phyloP scores from a whole-genome alignment of 257 asterid species.

The Thymus quinquecostatus region DNA sequence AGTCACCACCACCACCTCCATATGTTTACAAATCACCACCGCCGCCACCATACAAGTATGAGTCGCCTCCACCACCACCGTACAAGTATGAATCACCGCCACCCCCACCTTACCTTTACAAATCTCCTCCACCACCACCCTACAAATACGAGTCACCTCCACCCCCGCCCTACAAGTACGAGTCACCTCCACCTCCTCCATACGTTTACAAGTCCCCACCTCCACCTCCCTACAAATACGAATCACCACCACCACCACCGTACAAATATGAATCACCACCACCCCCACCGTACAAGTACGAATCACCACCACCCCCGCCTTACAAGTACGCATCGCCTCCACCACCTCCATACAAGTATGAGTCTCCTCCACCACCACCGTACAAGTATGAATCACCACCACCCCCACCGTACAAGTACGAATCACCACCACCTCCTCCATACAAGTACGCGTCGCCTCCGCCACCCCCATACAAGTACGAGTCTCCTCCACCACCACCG shows the following conservation, averaged over 20 bases:
- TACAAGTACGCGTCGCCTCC: no score
- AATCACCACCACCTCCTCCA: neutral
- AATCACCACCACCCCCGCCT: conserved; percentile 31
- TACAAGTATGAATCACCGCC: conserved; percentile 16
- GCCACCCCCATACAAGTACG: neutral
- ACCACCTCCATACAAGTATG: conserved; percentile 18
- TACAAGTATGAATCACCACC: neutral
- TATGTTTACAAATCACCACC: conserved; percentile 11
- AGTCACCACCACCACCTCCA: conserved; percentile 21
- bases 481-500: neutral
- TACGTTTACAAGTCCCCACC: conserved; percentile 27
- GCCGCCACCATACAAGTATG: neutral
- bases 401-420: neutral
- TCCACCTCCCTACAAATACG: conserved; percentile 24
- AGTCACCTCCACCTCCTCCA: neutral
- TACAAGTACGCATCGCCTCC: conserved; percentile 25
- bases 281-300: conserved; percentile 26
- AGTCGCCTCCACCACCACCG: conserved; percentile 20
- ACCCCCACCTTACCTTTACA: neutral
- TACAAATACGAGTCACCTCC: neutral
- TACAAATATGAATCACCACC: conserved; percentile 25
- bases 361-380: conserved; percentile 22
- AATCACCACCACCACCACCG: conserved; percentile 31
- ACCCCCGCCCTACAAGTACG: neutral
- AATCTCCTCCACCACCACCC: conserved; percentile 22